Conservation (phyloP, 176 grass and related monocot species). For the Paspalum vaginatum region DNA sequence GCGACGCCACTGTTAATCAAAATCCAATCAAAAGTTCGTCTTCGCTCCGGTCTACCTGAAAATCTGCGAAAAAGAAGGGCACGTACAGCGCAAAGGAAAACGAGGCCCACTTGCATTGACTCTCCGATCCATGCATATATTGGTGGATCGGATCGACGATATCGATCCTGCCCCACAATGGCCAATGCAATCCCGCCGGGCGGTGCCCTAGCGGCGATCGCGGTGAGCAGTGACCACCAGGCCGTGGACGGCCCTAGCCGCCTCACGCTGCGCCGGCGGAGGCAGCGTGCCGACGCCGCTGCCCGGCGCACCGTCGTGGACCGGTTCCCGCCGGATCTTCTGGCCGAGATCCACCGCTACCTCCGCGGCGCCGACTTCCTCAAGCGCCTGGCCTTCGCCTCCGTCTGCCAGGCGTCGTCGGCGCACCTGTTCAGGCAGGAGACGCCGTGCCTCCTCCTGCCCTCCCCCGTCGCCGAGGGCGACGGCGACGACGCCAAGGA, state of each 20-base stretch:
- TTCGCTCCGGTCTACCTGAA: too few species aligned
- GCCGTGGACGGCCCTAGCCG: background rate
- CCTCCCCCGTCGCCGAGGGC: background rate
- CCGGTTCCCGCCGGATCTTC: background rate
- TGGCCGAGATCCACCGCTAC: background rate
- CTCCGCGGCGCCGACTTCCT: background rate
- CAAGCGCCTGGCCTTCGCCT: background rate
- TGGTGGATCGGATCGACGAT: too few species aligned
- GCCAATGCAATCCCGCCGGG: too few species aligned
- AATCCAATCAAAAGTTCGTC: too few species aligned
- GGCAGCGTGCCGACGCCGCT: background rate
- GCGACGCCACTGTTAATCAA: too few species aligned
- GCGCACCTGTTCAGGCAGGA: background rate
- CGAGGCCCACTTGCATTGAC: too few species aligned
- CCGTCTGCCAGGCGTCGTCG: background rate
- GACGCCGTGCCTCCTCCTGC: constrained; percentile 5
- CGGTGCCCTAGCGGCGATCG: too few species aligned
- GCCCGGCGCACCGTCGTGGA: background rate
- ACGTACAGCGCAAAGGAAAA: too few species aligned
- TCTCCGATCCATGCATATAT: too few species aligned
- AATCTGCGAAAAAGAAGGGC: too few species aligned
- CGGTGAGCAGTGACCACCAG: too few species aligned
- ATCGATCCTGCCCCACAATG: too few species aligned
- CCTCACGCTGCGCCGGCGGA: background rate
- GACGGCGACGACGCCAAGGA: background rate